Conservation (phyloP, 305 asterid genomes). For the Euphrasia arctica region DNA sequence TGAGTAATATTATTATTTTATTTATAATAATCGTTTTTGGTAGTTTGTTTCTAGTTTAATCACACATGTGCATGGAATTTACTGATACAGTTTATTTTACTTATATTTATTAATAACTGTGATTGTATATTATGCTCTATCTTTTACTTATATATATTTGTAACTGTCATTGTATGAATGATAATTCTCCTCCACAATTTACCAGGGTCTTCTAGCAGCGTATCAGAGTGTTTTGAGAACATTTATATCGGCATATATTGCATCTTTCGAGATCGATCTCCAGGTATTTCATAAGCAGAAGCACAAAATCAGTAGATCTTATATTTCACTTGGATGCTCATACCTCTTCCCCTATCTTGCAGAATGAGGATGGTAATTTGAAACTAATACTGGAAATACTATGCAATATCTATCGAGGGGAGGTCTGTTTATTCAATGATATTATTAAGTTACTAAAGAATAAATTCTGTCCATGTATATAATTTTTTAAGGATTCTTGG, state of each 20-base stretch:
- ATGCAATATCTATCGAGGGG: constrained; percentile 79
- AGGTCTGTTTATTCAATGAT: constrained; percentile 56
- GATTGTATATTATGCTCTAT: constrained; percentile 13
- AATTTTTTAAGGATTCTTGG: constrained; percentile 22
- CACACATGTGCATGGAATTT: neutral
- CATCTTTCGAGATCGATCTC: constrained; percentile 86
- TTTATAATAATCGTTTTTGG: constrained; percentile 9
- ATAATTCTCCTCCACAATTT: constrained; percentile 19
- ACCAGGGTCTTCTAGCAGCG: constrained; percentile 77
- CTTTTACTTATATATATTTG: neutral
- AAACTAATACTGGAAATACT: constrained; percentile 75
- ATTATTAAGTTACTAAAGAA: constrained; percentile 21
- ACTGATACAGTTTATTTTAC: neutral
- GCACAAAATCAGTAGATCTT: constrained; percentile 12
- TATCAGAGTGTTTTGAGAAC: constrained; percentile 83
- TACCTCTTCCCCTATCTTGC: constrained; percentile 34
- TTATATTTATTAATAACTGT: constrained; percentile 15
- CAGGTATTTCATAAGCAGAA: constrained; percentile 53
- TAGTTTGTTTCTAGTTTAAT: constrained; percentile 13
- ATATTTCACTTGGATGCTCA: constrained; percentile 30
- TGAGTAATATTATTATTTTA: constrained; percentile 37
- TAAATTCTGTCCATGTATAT: constrained; percentile 3
- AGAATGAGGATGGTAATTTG: constrained; percentile 73
- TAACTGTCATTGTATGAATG: constrained; percentile 1
- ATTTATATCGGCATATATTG: constrained; percentile 80